phyloP scores from a whole-genome alignment of 2,329 filamentous ascomycete genomes.

The Fusarium aywerte region DNA sequence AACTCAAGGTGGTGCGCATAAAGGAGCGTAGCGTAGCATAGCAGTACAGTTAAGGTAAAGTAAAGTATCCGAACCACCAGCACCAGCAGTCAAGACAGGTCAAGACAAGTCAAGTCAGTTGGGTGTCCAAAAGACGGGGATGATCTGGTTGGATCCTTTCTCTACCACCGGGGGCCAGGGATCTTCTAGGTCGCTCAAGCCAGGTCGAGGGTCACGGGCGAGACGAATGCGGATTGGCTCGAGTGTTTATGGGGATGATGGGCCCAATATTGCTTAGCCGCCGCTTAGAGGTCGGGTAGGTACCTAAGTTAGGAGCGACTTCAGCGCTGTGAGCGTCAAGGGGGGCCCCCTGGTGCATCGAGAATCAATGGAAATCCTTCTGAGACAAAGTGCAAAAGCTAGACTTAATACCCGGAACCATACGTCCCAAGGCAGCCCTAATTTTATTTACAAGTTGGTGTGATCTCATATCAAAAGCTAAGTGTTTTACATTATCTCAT shows the following conservation, averaged over 20 bases:
- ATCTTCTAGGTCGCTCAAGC: conserved; percentile 11
- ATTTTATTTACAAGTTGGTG: not conserved
- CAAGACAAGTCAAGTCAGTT: conserved; percentile 1
- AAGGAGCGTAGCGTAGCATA: conserved; percentile 32
- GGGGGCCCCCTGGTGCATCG: not conserved
- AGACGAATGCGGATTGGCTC: conserved; percentile 37
- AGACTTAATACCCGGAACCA: not conserved
- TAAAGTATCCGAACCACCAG: conserved; percentile 3
- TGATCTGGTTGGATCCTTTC: conserved; percentile 27
- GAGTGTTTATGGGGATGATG: conserved; percentile 31
- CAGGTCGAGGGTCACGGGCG: conserved; percentile 27
- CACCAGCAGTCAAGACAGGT: not conserved
- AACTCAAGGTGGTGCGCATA: conserved; percentile 28
- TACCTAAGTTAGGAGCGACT: not conserved
- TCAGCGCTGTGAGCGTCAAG: not conserved
- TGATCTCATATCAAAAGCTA: no score
- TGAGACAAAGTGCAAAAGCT: not conserved
- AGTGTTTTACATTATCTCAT: no score
- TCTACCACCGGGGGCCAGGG: conserved; percentile 31
- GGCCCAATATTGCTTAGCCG: conserved; percentile 39
- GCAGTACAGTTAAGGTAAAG: conserved; percentile 5
- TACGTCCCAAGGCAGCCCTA: not conserved
- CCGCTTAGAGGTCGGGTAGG: conserved; percentile 16
- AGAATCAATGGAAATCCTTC: not conserved
- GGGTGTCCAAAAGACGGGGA: conserved; percentile 22